These are phyloP conservation scores for Castanospermum australe DNA, from an alignment of 306 rosid genomes.

Conservation along the genomic window DNA sequence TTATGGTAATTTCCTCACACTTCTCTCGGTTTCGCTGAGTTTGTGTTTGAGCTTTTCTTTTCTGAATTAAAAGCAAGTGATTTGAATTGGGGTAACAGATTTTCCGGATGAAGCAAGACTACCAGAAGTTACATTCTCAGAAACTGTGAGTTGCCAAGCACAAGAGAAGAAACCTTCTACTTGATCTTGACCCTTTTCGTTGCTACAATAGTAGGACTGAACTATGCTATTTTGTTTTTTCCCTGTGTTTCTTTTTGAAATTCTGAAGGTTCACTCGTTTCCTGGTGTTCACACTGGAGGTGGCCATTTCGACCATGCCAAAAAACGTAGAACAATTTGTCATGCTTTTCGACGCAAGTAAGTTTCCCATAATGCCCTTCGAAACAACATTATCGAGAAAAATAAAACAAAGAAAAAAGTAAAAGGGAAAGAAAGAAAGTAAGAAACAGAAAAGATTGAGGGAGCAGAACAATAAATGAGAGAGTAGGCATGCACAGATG, in stretches of 20 bases:
- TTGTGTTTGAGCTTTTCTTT: neutral
- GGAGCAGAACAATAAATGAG: constrained; percentile 21
- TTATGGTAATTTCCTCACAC: constrained; percentile 54
- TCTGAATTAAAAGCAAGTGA: neutral
- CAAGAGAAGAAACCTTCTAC: neutral
- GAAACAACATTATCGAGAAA: neutral
- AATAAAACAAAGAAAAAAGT: constrained; percentile 3
- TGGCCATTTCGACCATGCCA: constrained; percentile 85
- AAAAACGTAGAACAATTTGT: constrained; percentile 81
- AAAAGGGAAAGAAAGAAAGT: constrained; percentile 12
- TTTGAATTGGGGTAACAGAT: constrained; percentile 52
- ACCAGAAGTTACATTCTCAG: constrained; percentile 87
- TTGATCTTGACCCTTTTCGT: neutral
- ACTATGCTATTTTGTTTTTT: neutral
- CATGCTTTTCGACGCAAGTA: constrained; percentile 91
- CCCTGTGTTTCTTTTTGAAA: neutral
- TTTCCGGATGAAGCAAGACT: constrained; percentile 92
- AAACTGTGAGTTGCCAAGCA: constrained; percentile 67
- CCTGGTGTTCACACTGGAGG: constrained; percentile 88
- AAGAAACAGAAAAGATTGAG: constrained; percentile 26
- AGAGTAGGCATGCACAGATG: constrained; percentile 1
- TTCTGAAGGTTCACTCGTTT: constrained; percentile 75
- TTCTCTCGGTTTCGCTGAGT: neutral
- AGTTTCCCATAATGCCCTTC: constrained; percentile 36
- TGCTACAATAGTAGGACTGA: neutral